Percentiles rank a stretch among this genome's conserved stretches.
Conservation (phyloP, 306 rosid species). For the Medicago arabica region DNA sequence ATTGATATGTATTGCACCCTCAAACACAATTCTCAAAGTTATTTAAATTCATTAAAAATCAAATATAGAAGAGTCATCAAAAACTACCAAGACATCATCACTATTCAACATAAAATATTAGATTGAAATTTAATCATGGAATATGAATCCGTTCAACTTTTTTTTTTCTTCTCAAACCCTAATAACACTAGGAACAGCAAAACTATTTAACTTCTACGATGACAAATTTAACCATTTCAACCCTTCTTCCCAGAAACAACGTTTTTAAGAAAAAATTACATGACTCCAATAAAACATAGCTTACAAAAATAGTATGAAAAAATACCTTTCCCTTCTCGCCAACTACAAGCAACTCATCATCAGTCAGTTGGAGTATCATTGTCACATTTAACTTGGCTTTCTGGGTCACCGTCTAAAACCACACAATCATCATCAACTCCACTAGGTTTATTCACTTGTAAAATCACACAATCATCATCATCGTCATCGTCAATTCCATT, state of each 20-base stretch:
- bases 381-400: conserved; percentile 38
- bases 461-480: conserved; percentile 58
- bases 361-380: conserved; percentile 46
- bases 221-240: background rate
- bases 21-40: background rate
- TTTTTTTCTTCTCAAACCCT: background rate
- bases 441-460: conserved; percentile 26
- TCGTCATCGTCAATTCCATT: background rate
- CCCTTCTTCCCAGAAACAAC: too few species aligned
- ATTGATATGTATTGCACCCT: background rate
- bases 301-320: background rate
- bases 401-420: conserved; percentile 64
- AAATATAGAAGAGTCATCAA: too few species aligned
- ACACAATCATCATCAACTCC: conserved; percentile 60
- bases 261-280: background rate
- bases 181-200: background rate
- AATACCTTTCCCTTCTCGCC: conserved; percentile 84
- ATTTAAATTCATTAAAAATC: background rate
- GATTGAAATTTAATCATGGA: background rate
- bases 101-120: background rate
- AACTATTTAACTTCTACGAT: background rate
- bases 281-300: background rate
- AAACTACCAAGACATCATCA: background rate
- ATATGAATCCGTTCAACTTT: too few species aligned
- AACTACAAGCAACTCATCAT: conserved; percentile 74